Conservation (phyloP, 2,329 filamentous ascomycete genomes). For the Fusarium virguliforme region DNA sequence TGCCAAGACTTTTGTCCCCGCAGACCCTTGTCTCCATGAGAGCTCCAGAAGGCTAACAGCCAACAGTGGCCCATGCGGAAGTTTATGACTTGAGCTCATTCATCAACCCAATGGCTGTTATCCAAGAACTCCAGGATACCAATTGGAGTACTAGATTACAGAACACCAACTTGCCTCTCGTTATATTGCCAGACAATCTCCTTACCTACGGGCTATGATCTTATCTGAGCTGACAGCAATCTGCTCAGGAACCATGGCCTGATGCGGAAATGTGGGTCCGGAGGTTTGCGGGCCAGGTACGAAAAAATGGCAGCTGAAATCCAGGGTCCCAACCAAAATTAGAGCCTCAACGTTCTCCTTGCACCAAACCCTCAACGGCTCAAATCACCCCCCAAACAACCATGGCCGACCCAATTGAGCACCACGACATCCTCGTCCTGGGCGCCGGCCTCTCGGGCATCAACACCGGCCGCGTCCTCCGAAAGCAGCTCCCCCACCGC, state of each 20-base stretch:
- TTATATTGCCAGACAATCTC: background rate
- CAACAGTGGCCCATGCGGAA: background rate
- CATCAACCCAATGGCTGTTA: background rate
- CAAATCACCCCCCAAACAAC: background rate
- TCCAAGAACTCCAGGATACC: background rate
- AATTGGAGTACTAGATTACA: background rate
- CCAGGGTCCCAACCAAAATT: constrained; percentile 12
- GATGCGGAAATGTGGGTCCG: constrained; percentile 4
- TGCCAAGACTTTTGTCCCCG: background rate
- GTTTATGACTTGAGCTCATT: background rate
- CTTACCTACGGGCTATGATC: background rate
- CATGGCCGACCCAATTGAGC: constrained; percentile 44
- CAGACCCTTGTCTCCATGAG: background rate
- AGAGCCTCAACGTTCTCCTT: constrained; percentile 7
- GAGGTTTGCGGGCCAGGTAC: background rate
- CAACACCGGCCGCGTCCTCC: constrained; percentile 79
- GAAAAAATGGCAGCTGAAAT: background rate
- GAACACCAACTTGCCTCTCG: background rate
- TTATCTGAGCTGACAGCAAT: background rate
- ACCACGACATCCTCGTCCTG: constrained; percentile 74
- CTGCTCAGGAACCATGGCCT: background rate
- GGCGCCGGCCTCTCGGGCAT: constrained; percentile 83
- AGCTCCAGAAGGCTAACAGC: background rate
- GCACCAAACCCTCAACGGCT: background rate
- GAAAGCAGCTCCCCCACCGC: constrained; percentile 68